A percentile compares a stretch with the other conserved stretches of the same genome.
phyloP scores from a whole-genome alignment of 2,329 filamentous ascomycete genomes.

The Penicillium occitanis region DNA sequence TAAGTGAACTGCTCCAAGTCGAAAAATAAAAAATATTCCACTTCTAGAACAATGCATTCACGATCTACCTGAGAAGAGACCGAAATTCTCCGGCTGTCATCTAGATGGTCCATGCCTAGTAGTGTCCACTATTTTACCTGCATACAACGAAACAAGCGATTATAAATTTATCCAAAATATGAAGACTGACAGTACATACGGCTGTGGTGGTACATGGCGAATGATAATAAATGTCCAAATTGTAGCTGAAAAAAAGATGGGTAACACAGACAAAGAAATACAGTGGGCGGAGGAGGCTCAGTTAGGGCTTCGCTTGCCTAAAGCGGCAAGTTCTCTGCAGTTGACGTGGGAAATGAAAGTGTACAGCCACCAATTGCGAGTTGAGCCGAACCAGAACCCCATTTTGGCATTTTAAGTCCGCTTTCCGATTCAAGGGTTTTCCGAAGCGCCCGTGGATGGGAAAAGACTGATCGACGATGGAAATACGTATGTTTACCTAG shows the following conservation, averaged over 20 bases:
- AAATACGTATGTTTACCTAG: neutral
- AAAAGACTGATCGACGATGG: neutral
- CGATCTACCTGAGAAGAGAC: neutral
- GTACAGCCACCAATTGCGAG: neutral
- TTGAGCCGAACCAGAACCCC: neutral
- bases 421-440: neutral
- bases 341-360: neutral
- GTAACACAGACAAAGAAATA: neutral
- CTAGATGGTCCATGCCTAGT: neutral
- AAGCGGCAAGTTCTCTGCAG: neutral
- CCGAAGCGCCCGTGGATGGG: neutral
- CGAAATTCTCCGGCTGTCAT: neutral
- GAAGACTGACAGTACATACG: neutral
- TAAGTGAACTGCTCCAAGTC: neutral
- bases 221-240: neutral
- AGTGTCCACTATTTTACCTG: neutral
- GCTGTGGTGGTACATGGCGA: neutral
- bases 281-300: neutral
- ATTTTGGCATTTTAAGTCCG: neutral
- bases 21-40: neutral
- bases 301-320: slow-evolving; percentile 2
- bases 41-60: neutral
- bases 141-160: neutral
- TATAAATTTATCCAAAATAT: neutral
- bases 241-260: neutral